phyloP scores from a whole-genome alignment of 768 basidiomycete genomes.

The Suillus sp. region DNA sequence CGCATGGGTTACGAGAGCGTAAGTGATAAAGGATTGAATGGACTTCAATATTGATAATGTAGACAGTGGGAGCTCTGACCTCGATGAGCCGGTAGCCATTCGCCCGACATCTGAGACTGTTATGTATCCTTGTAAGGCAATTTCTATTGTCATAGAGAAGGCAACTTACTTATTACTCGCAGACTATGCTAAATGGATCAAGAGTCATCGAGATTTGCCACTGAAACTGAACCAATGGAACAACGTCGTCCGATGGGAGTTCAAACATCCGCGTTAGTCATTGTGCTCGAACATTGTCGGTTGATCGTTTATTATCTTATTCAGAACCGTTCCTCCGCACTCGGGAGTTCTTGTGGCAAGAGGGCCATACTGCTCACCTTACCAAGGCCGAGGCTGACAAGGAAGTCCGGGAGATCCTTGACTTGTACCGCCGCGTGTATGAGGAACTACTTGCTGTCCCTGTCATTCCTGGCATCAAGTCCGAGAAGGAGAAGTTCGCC shows the following conservation, averaged over 20 bases:
- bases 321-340: constrained; percentile 97
- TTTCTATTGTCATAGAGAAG: neutral
- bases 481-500: constrained; percentile 99
- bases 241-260: constrained; percentile 99
- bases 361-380: constrained; percentile 95
- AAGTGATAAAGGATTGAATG: constrained; percentile 34
- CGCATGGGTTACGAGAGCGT: constrained; percentile 99
- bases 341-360: constrained; percentile 99
- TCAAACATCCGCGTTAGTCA: constrained; percentile 91
- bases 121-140: constrained; percentile 92
- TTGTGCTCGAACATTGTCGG: neutral
- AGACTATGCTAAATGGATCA: constrained; percentile 99
- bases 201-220: constrained; percentile 94
- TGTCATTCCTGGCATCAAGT: constrained; percentile 95
- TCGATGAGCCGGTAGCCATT: constrained; percentile 97
- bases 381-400: constrained; percentile 87
- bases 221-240: constrained; percentile 99
- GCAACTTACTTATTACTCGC: constrained; percentile 1
- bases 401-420: constrained; percentile 93
- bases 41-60: constrained; percentile 7
- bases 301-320: neutral
- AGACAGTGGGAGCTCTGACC: constrained; percentile 83
- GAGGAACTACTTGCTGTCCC: constrained; percentile 97
- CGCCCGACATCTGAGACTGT: constrained; percentile 98
- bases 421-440: constrained; percentile 93